These are phyloP conservation scores for Saxophila tyrrhenica DNA, from an alignment of 495 filamentous ascomycete genomes.

Conservation along the genomic window DNA sequence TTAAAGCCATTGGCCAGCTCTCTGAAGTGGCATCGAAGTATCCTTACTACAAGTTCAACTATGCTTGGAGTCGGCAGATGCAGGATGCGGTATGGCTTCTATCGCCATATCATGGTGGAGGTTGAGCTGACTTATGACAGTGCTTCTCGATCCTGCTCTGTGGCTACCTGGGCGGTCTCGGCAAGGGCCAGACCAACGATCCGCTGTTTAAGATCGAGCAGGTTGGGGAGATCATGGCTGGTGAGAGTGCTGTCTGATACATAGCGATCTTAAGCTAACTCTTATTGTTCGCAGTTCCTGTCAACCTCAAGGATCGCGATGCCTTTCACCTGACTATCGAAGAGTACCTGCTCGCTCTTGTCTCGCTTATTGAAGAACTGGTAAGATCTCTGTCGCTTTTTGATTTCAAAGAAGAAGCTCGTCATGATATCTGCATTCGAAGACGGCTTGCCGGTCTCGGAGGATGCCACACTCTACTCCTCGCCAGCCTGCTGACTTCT, in stretches of 20 bases:
- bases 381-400: slow-evolving; percentile 32
- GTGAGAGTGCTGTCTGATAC: slow-evolving; percentile 42
- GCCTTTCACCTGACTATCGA: slow-evolving; percentile 92
- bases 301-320: slow-evolving; percentile 83
- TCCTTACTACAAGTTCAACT: slow-evolving; percentile 94
- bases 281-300: no score
- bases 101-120: not conserved
- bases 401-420: no score
- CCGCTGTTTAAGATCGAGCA: slow-evolving; percentile 79
- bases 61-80: slow-evolving; percentile 68
- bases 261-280: not conserved
- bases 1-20: slow-evolving; percentile 47
- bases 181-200: slow-evolving; percentile 36
- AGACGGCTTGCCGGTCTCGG: no score
- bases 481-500: not conserved
- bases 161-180: slow-evolving; percentile 61
- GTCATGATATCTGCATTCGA: no score
- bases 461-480: no score
- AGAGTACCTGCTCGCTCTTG: slow-evolving; percentile 83
- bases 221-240: slow-evolving; percentile 60
- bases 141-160: slow-evolving; percentile 48
- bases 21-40: slow-evolving; percentile 61
- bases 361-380: slow-evolving; percentile 80
- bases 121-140: slow-evolving; percentile 23
- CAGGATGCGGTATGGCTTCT: slow-evolving; percentile 56